Evolutionary conservation across 2,329 filamentous ascomycete genomes (phyloP).

Genomic region (Monosporascus sp.): DNA sequence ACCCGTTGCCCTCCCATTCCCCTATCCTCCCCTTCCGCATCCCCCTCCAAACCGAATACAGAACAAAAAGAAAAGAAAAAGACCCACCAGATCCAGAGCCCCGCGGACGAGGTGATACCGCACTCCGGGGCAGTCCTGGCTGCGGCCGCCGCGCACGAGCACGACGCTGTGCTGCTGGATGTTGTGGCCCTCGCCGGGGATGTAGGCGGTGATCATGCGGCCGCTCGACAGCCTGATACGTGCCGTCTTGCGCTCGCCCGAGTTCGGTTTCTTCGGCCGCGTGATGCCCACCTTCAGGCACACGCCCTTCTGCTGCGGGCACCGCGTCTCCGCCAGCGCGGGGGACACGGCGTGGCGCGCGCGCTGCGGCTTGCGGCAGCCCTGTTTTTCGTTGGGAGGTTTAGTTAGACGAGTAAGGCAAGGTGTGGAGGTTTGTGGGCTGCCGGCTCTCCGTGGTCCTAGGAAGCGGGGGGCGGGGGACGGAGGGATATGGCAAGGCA

Average conservation of each 20-base stretch:
- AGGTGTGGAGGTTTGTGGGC: not conserved
- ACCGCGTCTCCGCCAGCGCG: constrained; percentile 61
- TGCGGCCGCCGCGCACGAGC: constrained; percentile 84
- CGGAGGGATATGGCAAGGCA: no score
- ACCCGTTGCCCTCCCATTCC: not conserved
- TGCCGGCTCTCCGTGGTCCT: no score
- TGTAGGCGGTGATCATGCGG: constrained; percentile 85
- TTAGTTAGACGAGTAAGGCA: not conserved
- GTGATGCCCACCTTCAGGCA: constrained; percentile 91
- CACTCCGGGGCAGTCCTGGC: constrained; percentile 97
- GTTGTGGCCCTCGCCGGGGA: constrained; percentile 96
- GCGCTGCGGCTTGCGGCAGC: constrained; percentile 72
- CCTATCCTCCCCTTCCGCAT: not conserved
- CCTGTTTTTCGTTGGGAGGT: constrained; percentile 32
- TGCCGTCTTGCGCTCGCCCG: constrained; percentile 91
- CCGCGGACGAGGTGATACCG: constrained; percentile 91
- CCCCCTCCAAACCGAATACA: not conserved
- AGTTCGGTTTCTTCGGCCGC: constrained; percentile 98
- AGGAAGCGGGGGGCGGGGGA: no score
- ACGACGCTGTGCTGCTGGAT: constrained; percentile 99
- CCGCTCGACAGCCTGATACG: constrained; percentile 85
- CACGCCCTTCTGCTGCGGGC: constrained; percentile 88
- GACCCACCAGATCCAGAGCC: constrained; percentile 82
- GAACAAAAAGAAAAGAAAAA: not conserved
- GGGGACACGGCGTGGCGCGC: constrained; percentile 85